Percentiles rank a stretch among this genome's conserved stretches.
Evolutionary conservation across 2,329 filamentous ascomycete genomes (phyloP).

Genomic region (Pseudocercospora macadamiae): DNA sequence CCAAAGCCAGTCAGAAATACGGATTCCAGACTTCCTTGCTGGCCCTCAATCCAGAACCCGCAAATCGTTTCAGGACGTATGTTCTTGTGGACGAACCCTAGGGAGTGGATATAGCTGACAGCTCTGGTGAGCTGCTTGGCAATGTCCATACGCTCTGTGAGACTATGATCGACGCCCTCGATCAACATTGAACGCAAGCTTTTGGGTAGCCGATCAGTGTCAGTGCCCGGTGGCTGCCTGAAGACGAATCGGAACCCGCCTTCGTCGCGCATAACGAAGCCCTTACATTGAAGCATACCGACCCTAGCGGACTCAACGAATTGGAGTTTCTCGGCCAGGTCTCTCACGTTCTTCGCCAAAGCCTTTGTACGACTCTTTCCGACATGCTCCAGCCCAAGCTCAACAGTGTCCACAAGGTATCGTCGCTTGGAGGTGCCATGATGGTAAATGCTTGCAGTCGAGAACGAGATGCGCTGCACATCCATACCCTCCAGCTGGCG

Average conservation of each 20-base stretch:
- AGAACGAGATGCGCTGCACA: neutral
- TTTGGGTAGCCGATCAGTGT: constrained; percentile 17
- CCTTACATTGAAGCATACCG: neutral
- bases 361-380: constrained; percentile 3
- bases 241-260: neutral
- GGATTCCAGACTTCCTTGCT: constrained; percentile 23
- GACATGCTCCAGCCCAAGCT: constrained; percentile 3
- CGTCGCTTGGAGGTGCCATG: neutral
- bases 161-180: constrained; percentile 21
- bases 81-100: constrained; percentile 52
- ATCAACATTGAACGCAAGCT: constrained; percentile 17
- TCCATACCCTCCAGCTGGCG: neutral
- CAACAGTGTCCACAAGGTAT: neutral
- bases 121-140: constrained; percentile 40
- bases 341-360: constrained; percentile 6
- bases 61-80: constrained; percentile 50
- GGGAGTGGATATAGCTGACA: constrained; percentile 44
- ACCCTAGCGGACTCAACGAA: neutral
- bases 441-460: neutral
- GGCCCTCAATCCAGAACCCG: constrained; percentile 28
- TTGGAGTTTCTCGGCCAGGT: constrained; percentile 4
- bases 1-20: constrained; percentile 53
- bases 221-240: neutral
- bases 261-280: neutral
- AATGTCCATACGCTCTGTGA: constrained; percentile 35